Evolutionary conservation across 2,329 filamentous ascomycete species (phyloP), one percentile per base, ranked within the genome.

Genomic region (Sphaceloma murrayae): DNA sequence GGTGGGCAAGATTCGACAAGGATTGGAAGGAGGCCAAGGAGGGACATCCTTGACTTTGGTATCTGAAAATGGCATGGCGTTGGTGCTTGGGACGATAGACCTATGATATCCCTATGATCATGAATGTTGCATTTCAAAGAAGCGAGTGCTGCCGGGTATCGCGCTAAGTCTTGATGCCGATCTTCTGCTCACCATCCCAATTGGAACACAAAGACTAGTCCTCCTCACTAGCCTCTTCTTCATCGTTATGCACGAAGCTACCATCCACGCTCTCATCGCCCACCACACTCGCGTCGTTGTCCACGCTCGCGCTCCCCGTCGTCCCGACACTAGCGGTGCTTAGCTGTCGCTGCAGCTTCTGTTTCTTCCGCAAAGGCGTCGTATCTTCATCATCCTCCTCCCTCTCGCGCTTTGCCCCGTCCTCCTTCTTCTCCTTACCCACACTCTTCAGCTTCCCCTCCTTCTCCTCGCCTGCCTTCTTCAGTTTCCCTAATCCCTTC

Each of bases 1-100:
- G 75, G 0, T 78, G 74, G 75, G 56, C 58, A 1, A 61, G 60
- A 16, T 78, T 78, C 50, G 69, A 74, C 22, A 53, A 58, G 18
- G 72, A 75, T 39, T 78, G 70, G 68, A 59, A 54, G 18, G 51
- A 38, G 17, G 43, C 47, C 49, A 36, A 43, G 16, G 47, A 51
- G 4, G 55, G 53, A 7, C 39, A 45, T 29, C 31, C 39, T 38
- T 44, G 39, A 45, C 11, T 11, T 27, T 6, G 24, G 6, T 11
- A 11, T 27, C 24, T 27, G 11, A 11, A 27, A 27, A 27, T 27
- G 24, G 24, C 7, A 6, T 27, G 24, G 24, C 24, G 24, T 27
- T 27, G 6, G 24, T 27, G 7, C 11, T 27, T 27, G 6, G 11
- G 11, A 7, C 11, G 7, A 11, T 27, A 11, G 6, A 27, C 24